A percentile compares a stretch with the other conserved stretches of the same genome.
Evolutionary conservation across 164 flowering plant genomes (phyloP).

Genomic region (Cinnamomum micranthum): DNA sequence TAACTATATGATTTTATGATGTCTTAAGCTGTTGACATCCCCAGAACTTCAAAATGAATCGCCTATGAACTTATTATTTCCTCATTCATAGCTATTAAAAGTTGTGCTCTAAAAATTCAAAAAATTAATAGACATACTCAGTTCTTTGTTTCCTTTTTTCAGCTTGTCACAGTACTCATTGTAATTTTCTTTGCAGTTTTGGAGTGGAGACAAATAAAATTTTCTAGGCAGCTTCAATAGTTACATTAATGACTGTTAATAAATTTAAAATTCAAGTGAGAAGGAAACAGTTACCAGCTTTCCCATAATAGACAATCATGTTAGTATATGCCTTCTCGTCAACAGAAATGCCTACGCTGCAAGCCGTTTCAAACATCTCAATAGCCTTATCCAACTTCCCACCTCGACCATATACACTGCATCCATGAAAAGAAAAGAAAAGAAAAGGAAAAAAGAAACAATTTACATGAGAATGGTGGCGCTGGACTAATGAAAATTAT

Average conservation of each 20-base stretch:
- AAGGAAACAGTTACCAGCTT: conserved; percentile 54
- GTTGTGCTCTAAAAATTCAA: too few species aligned
- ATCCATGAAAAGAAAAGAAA: conserved; percentile 8
- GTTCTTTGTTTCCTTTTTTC: too few species aligned
- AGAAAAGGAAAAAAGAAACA: background rate
- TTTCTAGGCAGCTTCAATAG: background rate
- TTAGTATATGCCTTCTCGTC: conserved; percentile 86
- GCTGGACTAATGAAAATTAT: too few species aligned
- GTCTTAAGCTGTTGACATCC: too few species aligned
- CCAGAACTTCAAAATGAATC: too few species aligned
- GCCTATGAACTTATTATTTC: too few species aligned
- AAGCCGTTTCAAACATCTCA: conserved; percentile 61
- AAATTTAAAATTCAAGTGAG: background rate
- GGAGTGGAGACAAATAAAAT: background rate
- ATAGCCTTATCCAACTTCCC: conserved; percentile 66
- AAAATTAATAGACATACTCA: too few species aligned
- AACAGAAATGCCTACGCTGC: conserved; percentile 33
- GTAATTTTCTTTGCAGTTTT: too few species aligned
- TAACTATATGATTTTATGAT: too few species aligned
- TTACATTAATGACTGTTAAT: background rate
- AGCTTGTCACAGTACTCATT: too few species aligned
- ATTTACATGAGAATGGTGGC: conserved; percentile 4
- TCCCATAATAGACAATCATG: conserved; percentile 71
- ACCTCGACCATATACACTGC: conserved; percentile 87
- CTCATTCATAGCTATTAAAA: too few species aligned